phyloP scores from a whole-genome alignment of 139 green algal genomes.

The Diplosphaera chodatii region DNA sequence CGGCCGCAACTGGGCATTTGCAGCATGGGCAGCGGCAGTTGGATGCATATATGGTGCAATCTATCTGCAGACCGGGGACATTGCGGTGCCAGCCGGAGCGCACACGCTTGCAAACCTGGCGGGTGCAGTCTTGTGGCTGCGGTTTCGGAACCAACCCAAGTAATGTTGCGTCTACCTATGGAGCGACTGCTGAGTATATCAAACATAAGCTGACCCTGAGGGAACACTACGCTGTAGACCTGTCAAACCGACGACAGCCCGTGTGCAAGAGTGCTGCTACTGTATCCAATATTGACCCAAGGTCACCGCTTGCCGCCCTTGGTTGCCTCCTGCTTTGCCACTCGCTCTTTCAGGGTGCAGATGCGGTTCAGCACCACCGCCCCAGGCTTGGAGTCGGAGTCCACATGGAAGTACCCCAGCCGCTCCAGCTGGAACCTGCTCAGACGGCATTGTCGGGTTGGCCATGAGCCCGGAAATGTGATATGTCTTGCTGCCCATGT shows the following conservation, averaged over 20 bases:
- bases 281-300: too few species aligned
- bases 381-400: slow-evolving; percentile 56
- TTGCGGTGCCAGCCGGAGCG: slow-evolving; percentile 55
- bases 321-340: slow-evolving; percentile 5
- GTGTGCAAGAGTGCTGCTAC: too few species aligned
- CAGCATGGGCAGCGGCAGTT: slow-evolving; percentile 60
- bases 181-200: too few species aligned
- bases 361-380: slow-evolving; percentile 88
- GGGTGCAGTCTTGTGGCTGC: slow-evolving; percentile 54
- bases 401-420: slow-evolving; percentile 87
- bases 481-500: too few species aligned
- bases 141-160: not conserved
- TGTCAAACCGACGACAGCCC: too few species aligned
- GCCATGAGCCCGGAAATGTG: too few species aligned
- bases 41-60: slow-evolving; percentile 59
- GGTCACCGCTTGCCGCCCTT: too few species aligned
- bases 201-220: too few species aligned
- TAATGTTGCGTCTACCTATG: too few species aligned
- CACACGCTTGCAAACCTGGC: slow-evolving; percentile 63
- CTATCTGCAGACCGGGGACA: slow-evolving; percentile 56
- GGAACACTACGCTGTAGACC: too few species aligned
- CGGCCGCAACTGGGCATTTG: slow-evolving; percentile 69
- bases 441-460: not conserved
- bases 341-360: slow-evolving; percentile 76
- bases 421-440: slow-evolving; percentile 93